Base-by-base conservation (phyloP, 2,329 filamentous ascomycete species). In the Aureobasidium melanogenum region DNA sequence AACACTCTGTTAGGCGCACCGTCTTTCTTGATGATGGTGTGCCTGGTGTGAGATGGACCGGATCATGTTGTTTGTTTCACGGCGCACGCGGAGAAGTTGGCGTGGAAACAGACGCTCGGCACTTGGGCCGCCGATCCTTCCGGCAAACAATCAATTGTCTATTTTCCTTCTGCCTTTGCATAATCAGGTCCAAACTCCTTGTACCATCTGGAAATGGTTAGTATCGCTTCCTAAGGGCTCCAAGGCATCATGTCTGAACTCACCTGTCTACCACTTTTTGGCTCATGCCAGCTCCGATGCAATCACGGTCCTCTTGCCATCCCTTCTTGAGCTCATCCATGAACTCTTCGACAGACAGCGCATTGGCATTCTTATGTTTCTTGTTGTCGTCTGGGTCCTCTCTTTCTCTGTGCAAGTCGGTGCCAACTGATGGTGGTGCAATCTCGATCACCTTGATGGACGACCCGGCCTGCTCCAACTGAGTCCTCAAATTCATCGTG, bases 361-460 rank as follows among this genome's bases (percentile, higher is more conserved):
- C 71, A 26, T 61, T 67, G n/a, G 71, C 64, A 39, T 80, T 82
- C n/a, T 81, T 79, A 6, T 77, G 71, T 71, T 84, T 84, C 70
- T 83, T 85, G 60, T 84, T 84, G 63, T 84, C 80, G 64, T 84
- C 77, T 1, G 82, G 81, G 65, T 84, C 75, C 48, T 76, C 72
- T 30, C 82, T 71, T 65, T 85, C 82, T 0, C 82, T 74, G 68
- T 85, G 81, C 39, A 85, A 66, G 64, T 83, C 79, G 4, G 81
- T 84, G 0, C 71, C 76, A 8, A 59, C 56, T 6, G 32, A 39
- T 1, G 56, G 56, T 17, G 56, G 56, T 47, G 75, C 81, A 65
- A 84, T 80, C 69, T 85, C 81, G 0, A 85, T 73, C 0, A 84
- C 79, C 12, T 71, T 74, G 34, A 84, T 70, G 1, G 72, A 74